Evolutionary conservation across 2,329 filamentous ascomycete species (phyloP), one percentile per base, ranked within the genome.

Genomic region (Aspergillus piperis): DNA sequence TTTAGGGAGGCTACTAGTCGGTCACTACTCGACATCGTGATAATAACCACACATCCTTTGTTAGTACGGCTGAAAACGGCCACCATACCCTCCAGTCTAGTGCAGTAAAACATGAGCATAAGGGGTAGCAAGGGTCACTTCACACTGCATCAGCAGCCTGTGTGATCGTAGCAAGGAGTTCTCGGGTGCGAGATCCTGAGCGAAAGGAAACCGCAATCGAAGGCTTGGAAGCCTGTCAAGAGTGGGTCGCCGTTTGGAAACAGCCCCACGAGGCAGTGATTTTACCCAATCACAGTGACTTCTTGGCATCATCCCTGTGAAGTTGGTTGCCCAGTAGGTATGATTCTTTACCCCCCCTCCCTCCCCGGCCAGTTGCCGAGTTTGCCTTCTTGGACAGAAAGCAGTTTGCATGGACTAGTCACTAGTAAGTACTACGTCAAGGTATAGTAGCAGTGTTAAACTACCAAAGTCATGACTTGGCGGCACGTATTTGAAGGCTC

Each of bases 181-280:
- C 60, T 62, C 65, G 66, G 66, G 64, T 68, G 64, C 59, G 55
- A 68, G 65, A 68, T 68, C 63, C 57, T 64, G 58, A 58, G 53
- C 54, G 56, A 61, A 59, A 56, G 60, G 49, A 65, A 60, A 58
- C 57, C 48, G 53, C 58, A 50, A 62, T 63, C 54, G 57, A 64
- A 65, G 59, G 62, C 60, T 66, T 68, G 60, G 64, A 66, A 64
- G 65, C 66, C 53, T 68, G 65, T 68, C 66, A 68, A 65, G 60
- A 62, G 65, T 66, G 66, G 66, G 63, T 42, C 66, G 59, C 60
- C 60, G 65, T 64, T 67, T 64, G 56, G 49, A 32, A 47, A 21
- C 42, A 48, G 36, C 58, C 58, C 66, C 64, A 67, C 59, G 63
- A 66, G 58, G 60, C 54, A 55, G 42, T 49, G 50, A 23, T n/a